A percentile compares a stretch with the other conserved stretches of the same genome.
phyloP scores from a whole-genome alignment of 305 asterid genomes.

The Fraxinus ornus region DNA sequence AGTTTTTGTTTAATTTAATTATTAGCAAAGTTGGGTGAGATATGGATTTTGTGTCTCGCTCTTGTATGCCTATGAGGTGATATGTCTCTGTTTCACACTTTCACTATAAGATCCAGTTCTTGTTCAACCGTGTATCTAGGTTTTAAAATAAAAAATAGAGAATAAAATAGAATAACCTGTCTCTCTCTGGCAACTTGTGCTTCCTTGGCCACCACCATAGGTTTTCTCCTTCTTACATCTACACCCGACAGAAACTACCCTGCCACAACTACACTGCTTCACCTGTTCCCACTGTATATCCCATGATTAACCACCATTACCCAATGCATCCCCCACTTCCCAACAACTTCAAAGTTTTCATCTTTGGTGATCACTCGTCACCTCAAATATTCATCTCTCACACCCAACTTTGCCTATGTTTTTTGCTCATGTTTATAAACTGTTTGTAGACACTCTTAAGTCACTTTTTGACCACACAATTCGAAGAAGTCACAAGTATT shows the following conservation, averaged over 20 bases:
- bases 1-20: not conserved
- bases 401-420: not conserved
- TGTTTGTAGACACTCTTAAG: too few relatives aligned
- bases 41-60: not conserved
- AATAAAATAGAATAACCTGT: not conserved
- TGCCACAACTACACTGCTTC: not conserved
- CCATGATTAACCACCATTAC: not conserved
- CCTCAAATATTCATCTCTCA: not conserved
- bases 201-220: not conserved
- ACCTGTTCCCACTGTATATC: not conserved
- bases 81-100: not conserved
- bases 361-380: not conserved
- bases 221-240: not conserved
- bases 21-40: not conserved
- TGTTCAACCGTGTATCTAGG: not conserved
- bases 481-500: not conserved
- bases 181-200: not conserved
- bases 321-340: not conserved
- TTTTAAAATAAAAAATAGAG: not conserved
- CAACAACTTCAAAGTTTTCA: not conserved
- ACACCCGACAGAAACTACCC: not conserved
- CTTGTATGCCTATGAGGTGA: not conserved
- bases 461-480: not conserved
- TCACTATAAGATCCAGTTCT: not conserved
- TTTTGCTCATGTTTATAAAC: not conserved